A percentile compares a stretch with the other conserved stretches of the same genome.
Evolutionary conservation across 345 rosid genomes (phyloP).

Genomic region (Acer yangbiense): DNA sequence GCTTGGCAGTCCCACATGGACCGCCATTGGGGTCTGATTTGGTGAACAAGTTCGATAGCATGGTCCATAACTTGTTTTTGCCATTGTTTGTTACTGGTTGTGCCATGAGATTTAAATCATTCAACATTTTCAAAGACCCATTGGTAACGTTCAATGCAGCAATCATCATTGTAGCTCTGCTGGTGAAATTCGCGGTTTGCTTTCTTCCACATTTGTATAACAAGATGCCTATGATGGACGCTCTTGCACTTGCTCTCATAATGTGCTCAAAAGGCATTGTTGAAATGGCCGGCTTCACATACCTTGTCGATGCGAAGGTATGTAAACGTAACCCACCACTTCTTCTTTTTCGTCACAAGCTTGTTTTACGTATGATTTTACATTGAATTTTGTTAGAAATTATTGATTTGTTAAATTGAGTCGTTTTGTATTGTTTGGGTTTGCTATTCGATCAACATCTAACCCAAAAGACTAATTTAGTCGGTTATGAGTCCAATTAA

Average conservation of each 20-base stretch:
- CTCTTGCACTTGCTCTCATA: slow-evolving; percentile 47
- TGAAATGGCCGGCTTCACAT: slow-evolving; percentile 35
- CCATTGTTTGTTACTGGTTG: slow-evolving; percentile 20
- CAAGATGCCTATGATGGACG: slow-evolving; percentile 50
- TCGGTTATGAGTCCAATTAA: too few species aligned
- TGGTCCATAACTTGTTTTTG: background rate
- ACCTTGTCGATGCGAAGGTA: slow-evolving; percentile 6
- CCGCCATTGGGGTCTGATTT: slow-evolving; percentile 33
- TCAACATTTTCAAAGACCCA: background rate
- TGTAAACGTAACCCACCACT: too few species aligned
- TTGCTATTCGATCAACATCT: too few species aligned
- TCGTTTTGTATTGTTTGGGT: too few species aligned
- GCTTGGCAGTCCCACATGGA: slow-evolving; percentile 26
- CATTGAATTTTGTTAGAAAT: too few species aligned
- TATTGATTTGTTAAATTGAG: too few species aligned
- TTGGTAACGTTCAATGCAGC: background rate
- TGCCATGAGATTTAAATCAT: slow-evolving; percentile 16
- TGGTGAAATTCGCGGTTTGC: slow-evolving; percentile 32
- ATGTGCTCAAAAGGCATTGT: slow-evolving; percentile 48
- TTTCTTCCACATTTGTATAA: slow-evolving; percentile 39
- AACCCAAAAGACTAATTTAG: too few species aligned
- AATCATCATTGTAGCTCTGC: slow-evolving; percentile 17
- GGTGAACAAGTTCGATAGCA: slow-evolving; percentile 22
- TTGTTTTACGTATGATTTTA: too few species aligned
- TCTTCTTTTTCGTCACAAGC: background rate